phyloP scores from a whole-genome alignment of 129 eudicot species.

The Chrysanthemum makinoi region DNA sequence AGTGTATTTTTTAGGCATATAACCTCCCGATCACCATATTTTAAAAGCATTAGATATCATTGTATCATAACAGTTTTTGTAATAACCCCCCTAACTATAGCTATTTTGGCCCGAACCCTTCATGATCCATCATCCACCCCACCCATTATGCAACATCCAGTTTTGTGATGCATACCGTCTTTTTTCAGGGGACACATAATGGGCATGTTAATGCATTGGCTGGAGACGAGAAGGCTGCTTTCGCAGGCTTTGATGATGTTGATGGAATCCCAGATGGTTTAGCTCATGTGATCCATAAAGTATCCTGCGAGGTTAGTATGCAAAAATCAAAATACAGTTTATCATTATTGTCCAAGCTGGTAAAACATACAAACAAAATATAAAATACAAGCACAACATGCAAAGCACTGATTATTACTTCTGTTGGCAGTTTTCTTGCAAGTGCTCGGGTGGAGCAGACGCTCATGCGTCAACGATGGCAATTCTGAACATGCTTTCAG shows the following conservation, averaged over 20 bases:
- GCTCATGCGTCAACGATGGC: conserved; percentile 67
- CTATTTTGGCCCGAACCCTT: not conserved
- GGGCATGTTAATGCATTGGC: conserved; percentile 19
- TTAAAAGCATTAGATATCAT: not conserved
- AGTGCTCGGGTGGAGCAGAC: conserved; percentile 78
- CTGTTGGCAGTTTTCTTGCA: conserved; percentile 67
- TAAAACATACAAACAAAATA: conserved; percentile 13
- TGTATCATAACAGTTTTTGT: not conserved
- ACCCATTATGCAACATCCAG: conserved; percentile 1
- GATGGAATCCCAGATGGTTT: conserved; percentile 62
- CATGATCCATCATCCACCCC: not conserved
- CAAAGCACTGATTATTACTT: conserved; percentile 1
- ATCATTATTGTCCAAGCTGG: conserved; percentile 2
- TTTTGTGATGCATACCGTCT: not conserved
- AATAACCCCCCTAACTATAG: not conserved
- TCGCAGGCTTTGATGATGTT: conserved; percentile 40
- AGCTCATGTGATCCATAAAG: conserved; percentile 55
- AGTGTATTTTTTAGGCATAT: conserved; percentile 2
- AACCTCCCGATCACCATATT: not conserved
- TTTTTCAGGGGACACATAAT: conserved; percentile 44
- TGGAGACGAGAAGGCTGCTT: conserved; percentile 46
- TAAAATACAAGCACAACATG: conserved; percentile 9
- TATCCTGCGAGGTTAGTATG: conserved; percentile 71
- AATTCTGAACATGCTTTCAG: conserved; percentile 63
- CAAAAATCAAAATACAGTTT: not conserved